Evolutionary conservation across 768 basidiomycete species (phyloP).

Genomic region (Kwoniella sp.): DNA sequence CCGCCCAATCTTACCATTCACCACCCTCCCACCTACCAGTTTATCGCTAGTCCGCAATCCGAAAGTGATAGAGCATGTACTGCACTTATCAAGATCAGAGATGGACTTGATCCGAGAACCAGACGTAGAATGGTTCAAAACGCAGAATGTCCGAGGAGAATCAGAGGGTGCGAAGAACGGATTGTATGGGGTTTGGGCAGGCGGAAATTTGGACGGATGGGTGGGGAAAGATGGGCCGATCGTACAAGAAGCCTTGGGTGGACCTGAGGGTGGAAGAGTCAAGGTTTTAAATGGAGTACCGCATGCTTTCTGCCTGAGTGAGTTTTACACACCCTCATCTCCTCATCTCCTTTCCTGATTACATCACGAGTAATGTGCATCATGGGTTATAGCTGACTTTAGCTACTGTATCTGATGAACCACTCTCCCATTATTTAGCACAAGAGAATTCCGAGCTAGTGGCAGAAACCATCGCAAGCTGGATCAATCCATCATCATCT

Average conservation of each 20-base stretch:
- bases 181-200: conserved; percentile 63
- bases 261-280: conserved; percentile 57
- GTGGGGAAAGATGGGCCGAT: conserved; percentile 64
- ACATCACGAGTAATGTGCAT: not conserved
- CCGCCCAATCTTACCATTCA: conserved; percentile 59
- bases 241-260: conserved; percentile 59
- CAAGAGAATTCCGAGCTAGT: conserved; percentile 35
- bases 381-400: not conserved
- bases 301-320: conserved; percentile 75
- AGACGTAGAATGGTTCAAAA: conserved; percentile 59
- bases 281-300: conserved; percentile 62
- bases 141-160: conserved; percentile 6
- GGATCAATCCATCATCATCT: conserved; percentile 28
- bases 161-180: conserved; percentile 39
- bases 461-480: conserved; percentile 34
- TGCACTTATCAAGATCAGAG: conserved; percentile 70
- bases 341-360: not conserved
- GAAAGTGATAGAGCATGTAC: conserved; percentile 60
- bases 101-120: conserved; percentile 65
- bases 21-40: conserved; percentile 56
- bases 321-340: conserved; percentile 41
- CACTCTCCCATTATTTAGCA: not conserved
- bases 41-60: conserved; percentile 62
- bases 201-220: conserved; percentile 67
- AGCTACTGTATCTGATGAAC: not conserved